Evolutionary conservation across 2,329 filamentous ascomycete genomes (phyloP).

Genomic region (Lomentospora prolificans): DNA sequence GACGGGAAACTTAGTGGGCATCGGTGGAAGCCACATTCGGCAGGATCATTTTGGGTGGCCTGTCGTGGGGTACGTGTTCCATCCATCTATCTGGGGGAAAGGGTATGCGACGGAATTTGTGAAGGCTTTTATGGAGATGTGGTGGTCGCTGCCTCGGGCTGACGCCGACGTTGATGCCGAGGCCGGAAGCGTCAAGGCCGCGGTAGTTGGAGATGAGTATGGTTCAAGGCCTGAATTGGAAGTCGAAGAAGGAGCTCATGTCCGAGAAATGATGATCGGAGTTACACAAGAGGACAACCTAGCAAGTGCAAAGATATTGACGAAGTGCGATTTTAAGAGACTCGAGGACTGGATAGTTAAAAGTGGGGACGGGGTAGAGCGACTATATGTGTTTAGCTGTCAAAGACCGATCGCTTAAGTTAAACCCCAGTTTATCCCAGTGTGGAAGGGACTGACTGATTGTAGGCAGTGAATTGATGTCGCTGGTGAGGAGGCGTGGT

Average conservation of each 20-base stretch:
- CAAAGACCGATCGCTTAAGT: background rate
- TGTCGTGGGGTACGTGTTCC: slow-evolving; percentile 48
- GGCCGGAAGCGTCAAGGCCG: slow-evolving; percentile 21
- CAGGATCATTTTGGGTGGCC: slow-evolving; percentile 39
- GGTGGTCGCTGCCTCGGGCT: slow-evolving; percentile 38
- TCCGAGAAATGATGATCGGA: slow-evolving; percentile 33
- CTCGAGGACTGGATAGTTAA: background rate
- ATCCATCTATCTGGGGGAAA: slow-evolving; percentile 41
- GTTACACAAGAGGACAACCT: slow-evolving; percentile 38
- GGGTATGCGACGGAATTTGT: slow-evolving; percentile 50
- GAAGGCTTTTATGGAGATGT: slow-evolving; percentile 32
- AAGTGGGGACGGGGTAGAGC: background rate
- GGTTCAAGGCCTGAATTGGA: too few species aligned
- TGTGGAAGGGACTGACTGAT: too few species aligned
- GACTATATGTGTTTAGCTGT: slow-evolving; percentile 1
- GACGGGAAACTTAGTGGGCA: slow-evolving; percentile 41
- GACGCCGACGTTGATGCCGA: slow-evolving; percentile 34
- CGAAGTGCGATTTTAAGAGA: slow-evolving; percentile 42
- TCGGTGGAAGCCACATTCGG: slow-evolving; percentile 31
- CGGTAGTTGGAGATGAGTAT: too few species aligned
- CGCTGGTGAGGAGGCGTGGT: too few species aligned
- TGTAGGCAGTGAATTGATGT: too few species aligned
- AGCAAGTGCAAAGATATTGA: slow-evolving; percentile 45
- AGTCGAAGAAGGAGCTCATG: slow-evolving; percentile 14
- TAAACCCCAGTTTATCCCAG: background rate